These are phyloP conservation scores for Trichosanthes truncata DNA, from an alignment of 306 rosid species.

Conservation along the genomic window DNA sequence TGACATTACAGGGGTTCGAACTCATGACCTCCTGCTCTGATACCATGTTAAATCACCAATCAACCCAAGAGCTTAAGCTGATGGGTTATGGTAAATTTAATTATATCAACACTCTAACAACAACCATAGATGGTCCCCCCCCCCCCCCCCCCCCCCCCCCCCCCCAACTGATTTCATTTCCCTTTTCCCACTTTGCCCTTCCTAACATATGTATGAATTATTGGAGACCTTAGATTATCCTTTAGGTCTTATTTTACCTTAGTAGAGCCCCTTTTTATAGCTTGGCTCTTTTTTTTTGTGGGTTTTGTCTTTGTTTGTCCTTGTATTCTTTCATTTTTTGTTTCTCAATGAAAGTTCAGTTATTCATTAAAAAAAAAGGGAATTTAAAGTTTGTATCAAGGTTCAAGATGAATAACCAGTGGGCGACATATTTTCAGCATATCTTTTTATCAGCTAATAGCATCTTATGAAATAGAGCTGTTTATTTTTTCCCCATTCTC, in stretches of 20 bases:
- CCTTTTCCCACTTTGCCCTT: too few species aligned
- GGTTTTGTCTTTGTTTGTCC: background rate
- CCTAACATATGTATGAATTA: too few species aligned
- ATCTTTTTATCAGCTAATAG: background rate
- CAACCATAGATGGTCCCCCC: too few species aligned
- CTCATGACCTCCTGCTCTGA: too few species aligned
- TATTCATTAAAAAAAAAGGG: background rate
- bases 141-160: too few species aligned
- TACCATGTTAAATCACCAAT: too few species aligned
- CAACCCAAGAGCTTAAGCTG: too few species aligned
- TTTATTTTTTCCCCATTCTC: constrained; percentile 1
- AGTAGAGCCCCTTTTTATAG: background rate
- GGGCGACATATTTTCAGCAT: background rate
- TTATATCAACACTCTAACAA: too few species aligned
- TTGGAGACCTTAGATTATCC: too few species aligned
- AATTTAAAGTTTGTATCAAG: background rate
- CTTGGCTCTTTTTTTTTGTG: background rate
- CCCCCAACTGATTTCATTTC: too few species aligned
- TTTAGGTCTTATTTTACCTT: background rate
- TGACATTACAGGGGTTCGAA: too few species aligned
- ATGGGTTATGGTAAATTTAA: too few species aligned
- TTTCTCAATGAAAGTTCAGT: background rate
- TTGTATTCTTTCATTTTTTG: background rate
- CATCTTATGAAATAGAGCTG: background rate
- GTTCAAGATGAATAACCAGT: background rate